Percentiles rank a stretch among this genome's conserved stretches.
Evolutionary conservation across 371 early-diverging fungal genomes (phyloP).

Genomic region (Actinomortierella ambigua): DNA sequence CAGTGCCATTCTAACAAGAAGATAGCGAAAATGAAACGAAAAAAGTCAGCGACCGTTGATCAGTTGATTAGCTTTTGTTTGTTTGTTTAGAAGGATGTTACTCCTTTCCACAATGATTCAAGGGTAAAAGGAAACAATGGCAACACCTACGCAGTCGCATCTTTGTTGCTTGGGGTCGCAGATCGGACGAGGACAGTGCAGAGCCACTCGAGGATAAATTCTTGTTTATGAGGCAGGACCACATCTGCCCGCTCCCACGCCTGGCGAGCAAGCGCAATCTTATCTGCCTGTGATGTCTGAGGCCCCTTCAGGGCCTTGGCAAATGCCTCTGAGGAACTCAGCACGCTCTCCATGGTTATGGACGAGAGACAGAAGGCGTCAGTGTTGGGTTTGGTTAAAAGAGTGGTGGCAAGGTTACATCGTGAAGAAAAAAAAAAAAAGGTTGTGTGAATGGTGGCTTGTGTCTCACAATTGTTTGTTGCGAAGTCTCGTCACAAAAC

Average conservation of each 20-base stretch:
- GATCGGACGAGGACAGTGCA: constrained; percentile 33
- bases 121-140: background rate
- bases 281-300: constrained; percentile 30
- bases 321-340: constrained; percentile 41
- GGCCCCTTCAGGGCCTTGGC: constrained; percentile 44
- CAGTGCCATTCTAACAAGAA: too few species aligned
- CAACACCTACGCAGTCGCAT: constrained; percentile 17
- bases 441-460: too few species aligned
- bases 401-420: too few species aligned
- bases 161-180: constrained; percentile 27
- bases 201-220: constrained; percentile 45
- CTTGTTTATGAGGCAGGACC: constrained; percentile 42
- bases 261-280: constrained; percentile 34
- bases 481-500: too few species aligned
- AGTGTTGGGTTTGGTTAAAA: background rate
- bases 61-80: too few species aligned
- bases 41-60: too few species aligned
- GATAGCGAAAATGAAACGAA: too few species aligned
- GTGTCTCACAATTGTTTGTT: too few species aligned
- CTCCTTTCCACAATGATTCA: too few species aligned
- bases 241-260: constrained; percentile 35
- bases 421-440: too few species aligned
- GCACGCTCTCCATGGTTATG: constrained; percentile 30
- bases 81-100: too few species aligned
- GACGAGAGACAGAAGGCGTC: background rate